These are phyloP conservation scores for Paramecium sonneborni DNA, from an alignment of 73 alveolate species.

Conservation along the genomic window DNA sequence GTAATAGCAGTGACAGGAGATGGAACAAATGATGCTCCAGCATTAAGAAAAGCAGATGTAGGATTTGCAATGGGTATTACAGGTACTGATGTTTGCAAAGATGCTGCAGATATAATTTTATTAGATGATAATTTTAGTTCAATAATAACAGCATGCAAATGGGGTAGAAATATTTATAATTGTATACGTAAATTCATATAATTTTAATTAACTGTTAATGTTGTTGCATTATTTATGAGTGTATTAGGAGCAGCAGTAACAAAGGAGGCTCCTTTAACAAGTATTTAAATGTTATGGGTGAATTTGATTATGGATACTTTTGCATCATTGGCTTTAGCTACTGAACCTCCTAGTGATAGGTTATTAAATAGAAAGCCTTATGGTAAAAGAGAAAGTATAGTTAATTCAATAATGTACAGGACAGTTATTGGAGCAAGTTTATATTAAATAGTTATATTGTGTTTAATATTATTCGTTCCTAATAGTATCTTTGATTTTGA, in stretches of 20 bases:
- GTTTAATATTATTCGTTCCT: constrained; percentile 69
- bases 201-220: constrained; percentile 91
- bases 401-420: constrained; percentile 90
- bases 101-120: constrained; percentile 92
- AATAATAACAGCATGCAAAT: constrained; percentile 88
- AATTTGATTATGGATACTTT: constrained; percentile 97
- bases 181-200: constrained; percentile 92
- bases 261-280: constrained; percentile 80
- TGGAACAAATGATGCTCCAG: constrained; percentile 97
- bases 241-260: constrained; percentile 86
- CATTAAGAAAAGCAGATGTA: constrained; percentile 91
- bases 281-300: constrained; percentile 96
- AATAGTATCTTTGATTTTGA: neutral
- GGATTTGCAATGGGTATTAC: constrained; percentile 93
- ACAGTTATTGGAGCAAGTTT: constrained; percentile 83
- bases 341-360: constrained; percentile 94
- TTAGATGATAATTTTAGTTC: constrained; percentile 94
- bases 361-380: constrained; percentile 89
- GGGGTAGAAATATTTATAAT: constrained; percentile 97
- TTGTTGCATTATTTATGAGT: constrained; percentile 84
- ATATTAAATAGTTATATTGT: constrained; percentile 75
- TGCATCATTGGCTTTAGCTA: constrained; percentile 96
- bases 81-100: constrained; percentile 97
- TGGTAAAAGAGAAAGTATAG: constrained; percentile 84
- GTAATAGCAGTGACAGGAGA: constrained; percentile 99